A percentile compares a stretch with the other conserved stretches of the same genome.
phyloP scores from a whole-genome alignment of 164 flowering plant species.

The Aristolochia californica region DNA sequence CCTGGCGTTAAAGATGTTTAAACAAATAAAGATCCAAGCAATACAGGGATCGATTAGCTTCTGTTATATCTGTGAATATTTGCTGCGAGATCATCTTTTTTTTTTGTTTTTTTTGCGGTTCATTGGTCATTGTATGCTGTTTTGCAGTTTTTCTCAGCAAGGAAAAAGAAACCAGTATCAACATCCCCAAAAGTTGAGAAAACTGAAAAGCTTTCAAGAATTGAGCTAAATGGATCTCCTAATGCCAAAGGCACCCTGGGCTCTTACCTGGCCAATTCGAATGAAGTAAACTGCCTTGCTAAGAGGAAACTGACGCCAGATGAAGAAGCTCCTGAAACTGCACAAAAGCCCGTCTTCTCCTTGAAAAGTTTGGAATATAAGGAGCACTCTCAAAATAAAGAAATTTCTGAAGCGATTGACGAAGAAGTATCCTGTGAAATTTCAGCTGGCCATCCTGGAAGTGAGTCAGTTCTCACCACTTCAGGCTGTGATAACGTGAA shows the following conservation, averaged over 20 bases:
- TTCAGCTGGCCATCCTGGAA: conserved; percentile 9
- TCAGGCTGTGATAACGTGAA: conserved; percentile 30
- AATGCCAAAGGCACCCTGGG: conserved; percentile 58
- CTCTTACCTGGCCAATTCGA: conserved; percentile 38
- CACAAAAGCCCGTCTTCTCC: conserved; percentile 6
- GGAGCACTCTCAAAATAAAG: conserved; percentile 8
- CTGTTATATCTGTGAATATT: no score
- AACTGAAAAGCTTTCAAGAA: conserved; percentile 25
- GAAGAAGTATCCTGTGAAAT: conserved; percentile 4
- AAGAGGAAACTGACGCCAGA: conserved; percentile 46
- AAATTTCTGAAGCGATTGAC: conserved; percentile 7
- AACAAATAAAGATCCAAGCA: no score
- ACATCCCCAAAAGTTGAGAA: conserved; percentile 36
- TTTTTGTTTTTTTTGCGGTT: background rate
- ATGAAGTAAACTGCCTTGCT: conserved; percentile 17
- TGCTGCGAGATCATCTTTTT: background rate
- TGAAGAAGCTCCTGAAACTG: conserved; percentile 14
- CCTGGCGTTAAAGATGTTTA: no score
- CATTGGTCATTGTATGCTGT: conserved; percentile 1
- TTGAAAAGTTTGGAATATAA: background rate
- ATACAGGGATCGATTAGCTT: no score
- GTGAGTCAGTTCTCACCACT: conserved; percentile 8
- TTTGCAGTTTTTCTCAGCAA: conserved; percentile 59
- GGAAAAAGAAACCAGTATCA: conserved; percentile 52
- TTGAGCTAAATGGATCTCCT: conserved; percentile 40